A percentile compares a stretch with the other conserved stretches of the same genome.
Conservation (phyloP, 2,329 filamentous ascomycete genomes). For the Claviceps pusilla region DNA sequence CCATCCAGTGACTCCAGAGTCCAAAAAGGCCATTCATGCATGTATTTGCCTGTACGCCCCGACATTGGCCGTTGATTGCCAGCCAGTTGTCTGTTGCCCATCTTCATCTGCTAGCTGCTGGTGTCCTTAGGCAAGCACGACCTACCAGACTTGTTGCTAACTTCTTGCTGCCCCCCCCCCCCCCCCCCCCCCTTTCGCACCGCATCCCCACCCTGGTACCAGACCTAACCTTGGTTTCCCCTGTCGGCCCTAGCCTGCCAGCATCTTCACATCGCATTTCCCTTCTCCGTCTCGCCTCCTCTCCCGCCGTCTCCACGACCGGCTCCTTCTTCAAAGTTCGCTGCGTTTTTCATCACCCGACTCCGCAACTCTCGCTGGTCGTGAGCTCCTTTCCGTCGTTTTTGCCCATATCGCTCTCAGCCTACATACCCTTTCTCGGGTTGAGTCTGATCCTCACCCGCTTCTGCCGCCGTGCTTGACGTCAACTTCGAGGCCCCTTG, state of each 20-base stretch:
- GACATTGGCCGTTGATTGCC: no score
- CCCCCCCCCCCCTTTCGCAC: not conserved
- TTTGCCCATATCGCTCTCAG: not conserved
- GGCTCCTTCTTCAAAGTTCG: not conserved
- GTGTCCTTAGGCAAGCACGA: no score
- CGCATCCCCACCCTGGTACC: not conserved
- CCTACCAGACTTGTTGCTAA: not conserved
- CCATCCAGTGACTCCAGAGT: no score
- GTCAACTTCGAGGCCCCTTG: constrained; percentile 8
- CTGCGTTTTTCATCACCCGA: not conserved
- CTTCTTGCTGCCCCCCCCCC: no score
- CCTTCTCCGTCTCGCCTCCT: constrained; percentile 6
- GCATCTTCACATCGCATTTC: constrained; percentile 10
- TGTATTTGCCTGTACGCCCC: no score
- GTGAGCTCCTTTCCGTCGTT: constrained; percentile 4
- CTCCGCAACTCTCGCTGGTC: constrained; percentile 6
- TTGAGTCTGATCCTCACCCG: constrained; percentile 4
- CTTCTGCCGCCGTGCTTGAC: constrained; percentile 11
- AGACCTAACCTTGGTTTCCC: constrained; percentile 5
- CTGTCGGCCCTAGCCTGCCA: constrained; percentile 14
- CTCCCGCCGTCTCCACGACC: constrained; percentile 1
- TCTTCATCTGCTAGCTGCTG: no score
- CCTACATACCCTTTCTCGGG: not conserved
- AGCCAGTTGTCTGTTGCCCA: no score
- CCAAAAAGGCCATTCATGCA: no score